Evolutionary conservation across 257 asterid genomes (phyloP), one percentile per base, ranked within the genome.

Genomic region (Asclepias syriaca): DNA sequence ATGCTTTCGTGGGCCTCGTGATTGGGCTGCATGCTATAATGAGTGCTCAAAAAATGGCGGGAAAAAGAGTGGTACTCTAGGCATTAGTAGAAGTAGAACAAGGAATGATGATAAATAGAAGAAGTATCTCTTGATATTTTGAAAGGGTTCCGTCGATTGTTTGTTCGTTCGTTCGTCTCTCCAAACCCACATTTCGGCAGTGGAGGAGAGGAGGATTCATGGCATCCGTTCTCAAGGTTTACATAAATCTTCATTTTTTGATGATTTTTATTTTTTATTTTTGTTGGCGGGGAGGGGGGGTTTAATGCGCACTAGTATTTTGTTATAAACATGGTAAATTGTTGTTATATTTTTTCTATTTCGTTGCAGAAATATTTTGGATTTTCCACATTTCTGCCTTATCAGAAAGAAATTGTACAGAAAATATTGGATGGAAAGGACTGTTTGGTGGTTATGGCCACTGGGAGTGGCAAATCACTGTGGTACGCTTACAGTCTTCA

Each of bases 391-490:
- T 93, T 91, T 75, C 96, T 96, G 43, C 96, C 96, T 2, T 91
- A 93, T 77, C 98, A 93, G 90, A 89, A 84, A 78, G 96, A 89
- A 81, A 81, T 87, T 32, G 83, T 91, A 53, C 91, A 91, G 74
- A 80, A 80, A 32, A 87, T 93, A 72, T 75, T 91, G 59, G 79
- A 77, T 54, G 96, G 97, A 73, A 84, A 77, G 29, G 98, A 93
- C 77, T 89, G 97, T 78, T 71, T 93, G 73, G 96, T 89, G 69
- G 91, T 93, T 43, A 91, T 93, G 97, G 92, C 97, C 83, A 93
- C 98, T 21, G 98, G 98, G 37, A 93, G 96, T 77, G 98, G 98
- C 81, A 93, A 93, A 71, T 93, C 98, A 22, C 74, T 93, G 74
- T 90, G 97, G 98, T 93, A 84, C 51, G 39, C 73, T 72, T 60